phyloP scores from a whole-genome alignment of 2,329 filamentous ascomycete species.

The Arthrocladium fulminans region DNA sequence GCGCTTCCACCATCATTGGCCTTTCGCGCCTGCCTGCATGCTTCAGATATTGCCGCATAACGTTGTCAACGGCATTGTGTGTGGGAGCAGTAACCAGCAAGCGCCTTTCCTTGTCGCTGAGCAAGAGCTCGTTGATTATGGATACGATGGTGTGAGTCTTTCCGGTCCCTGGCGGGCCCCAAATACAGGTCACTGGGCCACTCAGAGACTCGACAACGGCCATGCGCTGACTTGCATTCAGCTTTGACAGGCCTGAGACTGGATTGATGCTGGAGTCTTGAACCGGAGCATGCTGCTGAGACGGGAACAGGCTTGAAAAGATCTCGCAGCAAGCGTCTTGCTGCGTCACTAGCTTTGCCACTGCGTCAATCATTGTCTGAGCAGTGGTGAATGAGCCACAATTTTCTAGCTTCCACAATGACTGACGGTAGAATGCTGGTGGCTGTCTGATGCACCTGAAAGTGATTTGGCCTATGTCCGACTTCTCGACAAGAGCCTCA shows the following conservation, averaged over 20 bases:
- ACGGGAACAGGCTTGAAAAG: constrained; percentile 20
- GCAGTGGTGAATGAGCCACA: constrained; percentile 37
- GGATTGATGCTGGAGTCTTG: background rate
- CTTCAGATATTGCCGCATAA: constrained; percentile 31
- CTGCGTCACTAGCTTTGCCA: constrained; percentile 26
- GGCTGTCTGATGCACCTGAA: constrained; percentile 34
- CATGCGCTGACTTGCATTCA: constrained; percentile 31
- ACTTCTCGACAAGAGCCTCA: constrained; percentile 31
- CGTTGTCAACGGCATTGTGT: constrained; percentile 40
- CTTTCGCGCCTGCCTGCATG: background rate
- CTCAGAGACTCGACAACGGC: constrained; percentile 28
- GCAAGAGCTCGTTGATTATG: constrained; percentile 30
- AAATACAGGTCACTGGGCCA: constrained; percentile 32
- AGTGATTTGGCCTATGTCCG: constrained; percentile 25
- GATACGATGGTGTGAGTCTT: constrained; percentile 38
- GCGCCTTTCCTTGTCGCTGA: constrained; percentile 19
- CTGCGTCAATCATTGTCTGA: constrained; percentile 33
- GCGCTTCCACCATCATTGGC: constrained; percentile 8
- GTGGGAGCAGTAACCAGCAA: constrained; percentile 37
- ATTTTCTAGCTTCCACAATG: constrained; percentile 31
- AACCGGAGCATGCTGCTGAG: background rate
- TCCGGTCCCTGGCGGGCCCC: constrained; percentile 40
- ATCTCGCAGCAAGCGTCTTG: constrained; percentile 29
- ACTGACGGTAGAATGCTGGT: constrained; percentile 30
- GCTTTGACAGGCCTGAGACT: constrained; percentile 9